A percentile compares a stretch with the other conserved stretches of the same genome.
Evolutionary conservation across 371 early-diverging fungal genomes (phyloP).

Genomic region (Mycotypha africana): DNA sequence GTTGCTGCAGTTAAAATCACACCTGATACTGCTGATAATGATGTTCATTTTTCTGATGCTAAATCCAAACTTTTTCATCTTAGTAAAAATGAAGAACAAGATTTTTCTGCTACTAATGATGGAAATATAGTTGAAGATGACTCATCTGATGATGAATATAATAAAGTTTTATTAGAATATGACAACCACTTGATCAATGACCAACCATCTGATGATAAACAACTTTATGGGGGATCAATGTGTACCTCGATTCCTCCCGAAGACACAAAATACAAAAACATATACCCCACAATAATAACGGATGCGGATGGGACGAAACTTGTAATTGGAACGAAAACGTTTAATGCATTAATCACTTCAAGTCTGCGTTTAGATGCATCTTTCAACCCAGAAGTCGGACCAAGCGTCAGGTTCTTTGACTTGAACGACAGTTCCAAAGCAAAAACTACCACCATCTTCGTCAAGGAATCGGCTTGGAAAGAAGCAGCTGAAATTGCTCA

Average conservation of each 20-base stretch:
- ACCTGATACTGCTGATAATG: too few species aligned
- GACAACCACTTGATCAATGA: too few species aligned
- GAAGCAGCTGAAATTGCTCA: slow-evolving; percentile 7
- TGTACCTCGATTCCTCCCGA: slow-evolving; percentile 15
- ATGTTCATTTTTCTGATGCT: too few species aligned
- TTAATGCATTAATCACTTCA: slow-evolving; percentile 17
- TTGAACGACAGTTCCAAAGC: slow-evolving; percentile 7
- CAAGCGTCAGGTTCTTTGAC: slow-evolving; percentile 2
- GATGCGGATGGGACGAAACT: slow-evolving; percentile 11
- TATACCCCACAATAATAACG: slow-evolving; percentile 17
- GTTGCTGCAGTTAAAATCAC: too few species aligned
- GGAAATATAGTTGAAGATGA: too few species aligned
- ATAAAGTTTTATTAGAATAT: too few species aligned
- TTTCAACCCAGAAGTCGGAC: slow-evolving; percentile 7
- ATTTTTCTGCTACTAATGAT: too few species aligned
- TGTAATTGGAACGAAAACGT: slow-evolving; percentile 17
- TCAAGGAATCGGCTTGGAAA: slow-evolving; percentile 11
- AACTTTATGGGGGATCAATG: too few species aligned
- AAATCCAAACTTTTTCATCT: too few species aligned
- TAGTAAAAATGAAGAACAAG: too few species aligned
- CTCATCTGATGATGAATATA: too few species aligned
- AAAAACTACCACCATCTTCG: slow-evolving; percentile 4
- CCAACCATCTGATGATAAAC: too few species aligned
- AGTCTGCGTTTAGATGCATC: slow-evolving; percentile 8
- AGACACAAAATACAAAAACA: slow-evolving; percentile 14